A percentile compares a stretch with the other conserved stretches of the same genome.
Evolutionary conservation across 2,329 filamentous ascomycete species (phyloP).

Genomic region (Fusarium dlaminii): DNA sequence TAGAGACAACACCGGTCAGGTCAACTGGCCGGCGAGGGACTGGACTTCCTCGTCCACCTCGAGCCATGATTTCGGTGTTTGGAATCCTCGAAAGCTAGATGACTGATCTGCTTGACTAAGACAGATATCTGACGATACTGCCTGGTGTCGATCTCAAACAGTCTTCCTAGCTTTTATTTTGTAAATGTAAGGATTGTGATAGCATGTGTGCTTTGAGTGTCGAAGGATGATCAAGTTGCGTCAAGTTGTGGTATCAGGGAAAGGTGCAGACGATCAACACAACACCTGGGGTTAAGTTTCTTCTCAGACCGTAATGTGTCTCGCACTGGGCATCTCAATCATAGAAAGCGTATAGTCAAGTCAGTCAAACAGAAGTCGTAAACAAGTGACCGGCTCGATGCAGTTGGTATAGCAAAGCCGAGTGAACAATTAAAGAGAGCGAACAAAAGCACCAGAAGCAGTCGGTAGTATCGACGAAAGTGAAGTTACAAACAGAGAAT

Average conservation of each 20-base stretch:
- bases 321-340: constrained; percentile 8
- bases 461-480: not conserved
- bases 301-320: not conserved
- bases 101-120: not conserved
- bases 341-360: not conserved
- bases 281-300: not conserved
- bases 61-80: constrained; percentile 48
- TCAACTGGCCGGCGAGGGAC: constrained; percentile 58
- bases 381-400: constrained; percentile 15
- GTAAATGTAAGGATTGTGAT: not conserved
- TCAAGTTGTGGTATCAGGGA: not conserved
- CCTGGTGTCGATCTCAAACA: not conserved
- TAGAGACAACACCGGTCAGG: constrained; percentile 59
- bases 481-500: not conserved
- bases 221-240: not conserved
- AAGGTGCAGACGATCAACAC: not conserved
- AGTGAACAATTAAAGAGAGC: constrained; percentile 1
- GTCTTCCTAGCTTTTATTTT: not conserved
- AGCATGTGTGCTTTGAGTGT: not conserved
- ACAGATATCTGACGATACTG: not conserved
- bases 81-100: not conserved
- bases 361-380: constrained; percentile 17
- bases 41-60: constrained; percentile 49
- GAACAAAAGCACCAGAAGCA: not conserved
- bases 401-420: constrained; percentile 11